These are phyloP conservation scores for Diaporthe sp. DNA, from an alignment of 2,329 filamentous ascomycete species.

Conservation along the genomic window DNA sequence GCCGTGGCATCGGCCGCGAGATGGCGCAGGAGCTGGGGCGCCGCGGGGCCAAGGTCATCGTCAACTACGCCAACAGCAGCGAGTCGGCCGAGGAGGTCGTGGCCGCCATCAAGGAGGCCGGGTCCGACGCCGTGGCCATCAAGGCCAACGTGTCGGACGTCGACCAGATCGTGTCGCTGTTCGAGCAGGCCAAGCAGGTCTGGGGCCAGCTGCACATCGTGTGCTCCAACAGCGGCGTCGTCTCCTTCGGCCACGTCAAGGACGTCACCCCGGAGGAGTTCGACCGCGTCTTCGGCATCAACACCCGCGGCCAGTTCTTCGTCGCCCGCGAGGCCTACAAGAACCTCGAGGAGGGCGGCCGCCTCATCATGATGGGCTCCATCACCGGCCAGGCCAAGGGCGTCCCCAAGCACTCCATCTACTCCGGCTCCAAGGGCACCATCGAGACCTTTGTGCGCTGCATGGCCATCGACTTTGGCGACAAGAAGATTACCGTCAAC, in stretches of 20 bases:
- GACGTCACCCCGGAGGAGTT: conserved; percentile 79
- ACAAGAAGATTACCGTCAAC: conserved; percentile 75
- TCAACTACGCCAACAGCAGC: conserved; percentile 77
- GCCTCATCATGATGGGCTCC: conserved; percentile 80
- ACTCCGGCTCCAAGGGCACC: conserved; percentile 82
- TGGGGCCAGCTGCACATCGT: conserved; percentile 79
- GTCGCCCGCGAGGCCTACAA: conserved; percentile 79
- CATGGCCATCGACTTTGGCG: conserved; percentile 77
- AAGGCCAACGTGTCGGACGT: conserved; percentile 78
- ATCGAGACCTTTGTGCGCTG: conserved; percentile 83
- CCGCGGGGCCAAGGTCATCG: conserved; percentile 75
- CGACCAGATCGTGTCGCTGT: conserved; percentile 72
- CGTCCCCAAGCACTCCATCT: conserved; percentile 79
- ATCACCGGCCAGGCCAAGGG: conserved; percentile 77
- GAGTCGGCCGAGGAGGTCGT: conserved; percentile 76
- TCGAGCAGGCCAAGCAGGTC: conserved; percentile 72
- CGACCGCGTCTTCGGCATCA: conserved; percentile 78
- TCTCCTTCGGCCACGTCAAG: conserved; percentile 77
- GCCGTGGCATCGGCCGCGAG: conserved; percentile 75
- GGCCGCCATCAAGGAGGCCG: conserved; percentile 73
- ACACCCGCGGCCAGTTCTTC: conserved; percentile 79
- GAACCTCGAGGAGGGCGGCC: conserved; percentile 75
- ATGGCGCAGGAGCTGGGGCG: conserved; percentile 76
- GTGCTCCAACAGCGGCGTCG: conserved; percentile 78
- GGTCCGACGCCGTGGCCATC: conserved; percentile 73